Percentiles rank a stretch among this genome's conserved stretches.
Conservation (phyloP, 768 basidiomycete species). For the Boletus rubroflammeus region DNA sequence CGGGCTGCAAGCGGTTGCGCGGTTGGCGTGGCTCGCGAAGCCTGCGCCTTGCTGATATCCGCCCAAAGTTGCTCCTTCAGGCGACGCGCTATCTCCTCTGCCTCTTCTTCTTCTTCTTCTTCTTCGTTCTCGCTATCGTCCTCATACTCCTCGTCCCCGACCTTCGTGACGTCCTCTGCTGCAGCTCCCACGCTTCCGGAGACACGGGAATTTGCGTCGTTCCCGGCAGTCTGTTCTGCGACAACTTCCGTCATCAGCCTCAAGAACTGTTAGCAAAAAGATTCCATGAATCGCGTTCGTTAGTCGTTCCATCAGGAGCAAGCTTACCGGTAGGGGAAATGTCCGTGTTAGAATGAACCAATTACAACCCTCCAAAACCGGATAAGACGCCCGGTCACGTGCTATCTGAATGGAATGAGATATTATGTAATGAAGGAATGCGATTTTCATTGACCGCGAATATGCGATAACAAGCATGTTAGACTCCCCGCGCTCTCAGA, state of each 20-base stretch:
- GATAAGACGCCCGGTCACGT: conserved; percentile 14
- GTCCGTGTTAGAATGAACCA: background rate
- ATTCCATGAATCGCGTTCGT: conserved; percentile 7
- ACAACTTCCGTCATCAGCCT: conserved; percentile 14
- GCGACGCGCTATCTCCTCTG: conserved; percentile 68
- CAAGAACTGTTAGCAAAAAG: background rate
- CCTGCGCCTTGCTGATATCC: conserved; percentile 64
- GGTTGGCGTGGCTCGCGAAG: conserved; percentile 34
- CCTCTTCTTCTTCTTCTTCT: conserved; percentile 50
- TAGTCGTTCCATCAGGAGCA: conserved; percentile 1
- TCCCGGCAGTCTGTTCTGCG: conserved; percentile 3
- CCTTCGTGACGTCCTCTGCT: conserved; percentile 31
- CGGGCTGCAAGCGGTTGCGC: conserved; percentile 4
- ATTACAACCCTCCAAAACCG: conserved; percentile 7
- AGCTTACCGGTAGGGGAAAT: conserved; percentile 11
- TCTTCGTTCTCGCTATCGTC: conserved; percentile 58
- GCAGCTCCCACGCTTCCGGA: background rate
- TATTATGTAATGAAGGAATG: conserved; percentile 3
- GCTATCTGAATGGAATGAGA: background rate
- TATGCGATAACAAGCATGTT: conserved; percentile 5
- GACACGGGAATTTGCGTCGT: background rate
- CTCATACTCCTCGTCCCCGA: conserved; percentile 42
- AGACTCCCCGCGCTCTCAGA: conserved; percentile 1
- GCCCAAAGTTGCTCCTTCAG: conserved; percentile 78
- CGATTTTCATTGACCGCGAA: conserved; percentile 23